Conservation (phyloP, 176 grass and related monocot species). For the Coix lacrymajobi region DNA sequence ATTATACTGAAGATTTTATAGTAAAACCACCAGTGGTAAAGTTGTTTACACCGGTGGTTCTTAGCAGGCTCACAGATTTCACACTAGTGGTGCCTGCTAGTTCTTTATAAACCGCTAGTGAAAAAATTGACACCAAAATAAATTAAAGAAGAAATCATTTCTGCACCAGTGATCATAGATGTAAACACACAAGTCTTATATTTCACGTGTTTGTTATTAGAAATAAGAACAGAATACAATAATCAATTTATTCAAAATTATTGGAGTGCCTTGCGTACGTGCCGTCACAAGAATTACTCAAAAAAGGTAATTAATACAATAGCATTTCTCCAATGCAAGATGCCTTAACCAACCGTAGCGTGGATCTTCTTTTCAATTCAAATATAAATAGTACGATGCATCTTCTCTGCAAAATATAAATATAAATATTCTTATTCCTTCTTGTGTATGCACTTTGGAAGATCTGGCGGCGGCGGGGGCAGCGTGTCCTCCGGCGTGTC, state of each 20-base stretch:
- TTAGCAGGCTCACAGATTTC: too few relatives aligned
- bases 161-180: too few relatives aligned
- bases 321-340: background rate
- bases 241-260: background rate
- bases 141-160: too few relatives aligned
- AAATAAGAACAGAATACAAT: background rate
- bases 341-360: background rate
- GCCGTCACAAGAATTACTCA: background rate
- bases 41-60: too few relatives aligned
- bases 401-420: background rate
- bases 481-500: conserved; percentile 12
- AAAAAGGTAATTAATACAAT: background rate
- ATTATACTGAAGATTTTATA: too few relatives aligned
- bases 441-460: background rate
- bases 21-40: too few relatives aligned
- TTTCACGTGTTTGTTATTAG: too few relatives aligned
- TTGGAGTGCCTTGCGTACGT: background rate
- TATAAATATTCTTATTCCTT: background rate
- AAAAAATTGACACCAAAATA: too few relatives aligned
- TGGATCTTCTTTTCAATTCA: background rate
- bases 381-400: background rate
- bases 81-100: too few relatives aligned
- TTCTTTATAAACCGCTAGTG: too few relatives aligned
- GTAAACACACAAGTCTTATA: too few relatives aligned
- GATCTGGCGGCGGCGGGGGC: background rate